Evolutionary conservation across 768 basidiomycete genomes (phyloP).

Genomic region (Amanita pseudoporphyria): DNA sequence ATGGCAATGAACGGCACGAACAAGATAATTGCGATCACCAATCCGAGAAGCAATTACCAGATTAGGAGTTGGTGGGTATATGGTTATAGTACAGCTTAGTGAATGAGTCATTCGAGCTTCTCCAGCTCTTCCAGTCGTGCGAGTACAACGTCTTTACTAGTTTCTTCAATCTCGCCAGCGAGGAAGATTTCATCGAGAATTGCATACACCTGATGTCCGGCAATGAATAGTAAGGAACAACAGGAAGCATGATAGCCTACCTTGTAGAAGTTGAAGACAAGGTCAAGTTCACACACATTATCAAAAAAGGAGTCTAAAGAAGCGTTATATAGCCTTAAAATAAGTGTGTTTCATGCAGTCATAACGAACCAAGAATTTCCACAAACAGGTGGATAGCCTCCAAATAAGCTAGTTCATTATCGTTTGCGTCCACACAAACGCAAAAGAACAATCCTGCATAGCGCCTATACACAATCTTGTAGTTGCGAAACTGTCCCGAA

Average conservation of each 20-base stretch:
- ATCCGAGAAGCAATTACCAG: too few species aligned
- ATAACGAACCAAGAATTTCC: conserved; percentile 78
- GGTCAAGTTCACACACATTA: conserved; percentile 95
- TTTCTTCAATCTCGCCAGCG: conserved; percentile 97
- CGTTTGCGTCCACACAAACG: conserved; percentile 94
- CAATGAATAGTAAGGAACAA: background rate
- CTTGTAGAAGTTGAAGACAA: conserved; percentile 99
- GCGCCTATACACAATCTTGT: conserved; percentile 94
- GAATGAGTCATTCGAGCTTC: conserved; percentile 61
- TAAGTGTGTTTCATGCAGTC: background rate
- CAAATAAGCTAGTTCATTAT: conserved; percentile 95
- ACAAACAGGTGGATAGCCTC: conserved; percentile 99
- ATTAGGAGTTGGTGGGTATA: too few species aligned
- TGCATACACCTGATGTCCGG: conserved; percentile 70
- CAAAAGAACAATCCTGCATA: conserved; percentile 99
- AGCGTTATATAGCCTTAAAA: background rate
- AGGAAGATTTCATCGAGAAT: conserved; percentile 98
- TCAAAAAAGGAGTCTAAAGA: conserved; percentile 90
- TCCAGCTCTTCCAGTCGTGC: conserved; percentile 86
- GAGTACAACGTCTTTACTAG: conserved; percentile 92
- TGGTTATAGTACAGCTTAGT: background rate
- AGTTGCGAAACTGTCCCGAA: conserved; percentile 76
- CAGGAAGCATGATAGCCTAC: conserved; percentile 24
- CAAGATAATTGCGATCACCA: too few species aligned
- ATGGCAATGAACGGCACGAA: too few species aligned